Conservation (phyloP, 306 rosid genomes). For the Prunus fruticosa region DNA sequence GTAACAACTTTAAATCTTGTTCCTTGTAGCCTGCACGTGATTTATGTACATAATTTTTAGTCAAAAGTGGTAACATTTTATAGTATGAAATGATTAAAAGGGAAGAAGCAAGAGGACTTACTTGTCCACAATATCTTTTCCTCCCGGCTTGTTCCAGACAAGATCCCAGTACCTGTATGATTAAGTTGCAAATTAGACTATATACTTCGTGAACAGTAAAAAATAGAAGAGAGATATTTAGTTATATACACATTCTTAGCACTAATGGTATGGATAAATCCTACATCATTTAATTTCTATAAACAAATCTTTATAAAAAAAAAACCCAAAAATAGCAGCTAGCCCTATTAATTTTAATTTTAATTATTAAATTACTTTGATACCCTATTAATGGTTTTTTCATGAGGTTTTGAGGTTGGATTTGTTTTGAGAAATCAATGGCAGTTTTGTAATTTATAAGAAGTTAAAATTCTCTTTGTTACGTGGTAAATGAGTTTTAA, state of each 20-base stretch:
- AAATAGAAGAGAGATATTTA: neutral
- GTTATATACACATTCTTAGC: too few species aligned
- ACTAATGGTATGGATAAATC: rapidly evolving
- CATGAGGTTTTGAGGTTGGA: too few species aligned
- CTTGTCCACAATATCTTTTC: constrained; percentile 25
- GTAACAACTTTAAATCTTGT: constrained; percentile 28
- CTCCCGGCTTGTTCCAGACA: constrained; percentile 48
- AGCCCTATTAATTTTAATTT: too few species aligned
- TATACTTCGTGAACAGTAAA: neutral
- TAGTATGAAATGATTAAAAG: neutral
- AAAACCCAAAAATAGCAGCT: too few species aligned
- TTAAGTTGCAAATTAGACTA: neutral
- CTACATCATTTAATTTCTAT: too few species aligned
- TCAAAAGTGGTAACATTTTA: neutral
- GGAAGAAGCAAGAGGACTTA: neutral
- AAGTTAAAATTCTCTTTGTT: too few species aligned
- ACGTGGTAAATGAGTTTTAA: rapidly evolving
- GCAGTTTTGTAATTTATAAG: too few species aligned
- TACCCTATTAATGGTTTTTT: too few species aligned
- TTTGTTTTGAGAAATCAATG: too few species aligned
- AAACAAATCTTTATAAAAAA: too few species aligned
- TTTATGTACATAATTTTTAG: neutral
- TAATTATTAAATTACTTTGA: too few species aligned
- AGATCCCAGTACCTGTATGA: constrained; percentile 59
- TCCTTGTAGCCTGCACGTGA: constrained; percentile 43